Evolutionary conservation across 1,139 yeast species (phyloP).

Genomic region (Saccharomyces uvarum): DNA sequence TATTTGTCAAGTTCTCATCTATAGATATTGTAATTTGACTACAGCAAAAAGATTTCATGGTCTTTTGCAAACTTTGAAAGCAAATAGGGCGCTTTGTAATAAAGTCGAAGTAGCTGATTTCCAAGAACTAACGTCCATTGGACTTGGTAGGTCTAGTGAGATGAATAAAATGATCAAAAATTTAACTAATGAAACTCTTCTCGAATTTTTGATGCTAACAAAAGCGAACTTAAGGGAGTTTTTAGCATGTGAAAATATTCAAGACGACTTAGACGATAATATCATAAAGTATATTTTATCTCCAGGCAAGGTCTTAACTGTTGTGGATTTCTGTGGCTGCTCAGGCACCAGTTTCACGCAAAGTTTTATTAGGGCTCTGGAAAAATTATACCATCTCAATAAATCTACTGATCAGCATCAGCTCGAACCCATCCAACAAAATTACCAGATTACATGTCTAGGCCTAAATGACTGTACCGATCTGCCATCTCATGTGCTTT

Average conservation of each 20-base stretch:
- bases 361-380: slow-evolving; percentile 42
- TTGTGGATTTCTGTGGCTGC: slow-evolving; percentile 86
- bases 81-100: slow-evolving; percentile 47
- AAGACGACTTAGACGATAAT: slow-evolving; percentile 64
- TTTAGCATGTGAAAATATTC: slow-evolving; percentile 77
- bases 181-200: slow-evolving; percentile 70
- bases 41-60: slow-evolving; percentile 77
- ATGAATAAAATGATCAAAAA: slow-evolving; percentile 89
- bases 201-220: slow-evolving; percentile 49
- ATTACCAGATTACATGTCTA: slow-evolving; percentile 40
- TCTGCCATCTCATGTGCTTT: slow-evolving; percentile 50
- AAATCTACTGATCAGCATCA: slow-evolving; percentile 4
- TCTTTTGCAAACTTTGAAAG: slow-evolving; percentile 51
- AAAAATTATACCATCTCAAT: slow-evolving; percentile 18
- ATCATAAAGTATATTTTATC: slow-evolving; percentile 57
- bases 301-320: slow-evolving; percentile 50
- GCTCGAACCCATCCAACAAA: slow-evolving; percentile 23
- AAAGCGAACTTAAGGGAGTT: slow-evolving; percentile 72
- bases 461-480: slow-evolving; percentile 89
- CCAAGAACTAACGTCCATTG: slow-evolving; percentile 82
- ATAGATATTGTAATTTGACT: slow-evolving; percentile 45
- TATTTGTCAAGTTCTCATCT: slow-evolving; percentile 32
- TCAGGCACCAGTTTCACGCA: slow-evolving; percentile 54
- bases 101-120: slow-evolving; percentile 76
- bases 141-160: slow-evolving; percentile 79